These are phyloP conservation scores for Musa troglodytarum DNA, from an alignment of 176 grass and related monocot genomes.

Conservation along the genomic window DNA sequence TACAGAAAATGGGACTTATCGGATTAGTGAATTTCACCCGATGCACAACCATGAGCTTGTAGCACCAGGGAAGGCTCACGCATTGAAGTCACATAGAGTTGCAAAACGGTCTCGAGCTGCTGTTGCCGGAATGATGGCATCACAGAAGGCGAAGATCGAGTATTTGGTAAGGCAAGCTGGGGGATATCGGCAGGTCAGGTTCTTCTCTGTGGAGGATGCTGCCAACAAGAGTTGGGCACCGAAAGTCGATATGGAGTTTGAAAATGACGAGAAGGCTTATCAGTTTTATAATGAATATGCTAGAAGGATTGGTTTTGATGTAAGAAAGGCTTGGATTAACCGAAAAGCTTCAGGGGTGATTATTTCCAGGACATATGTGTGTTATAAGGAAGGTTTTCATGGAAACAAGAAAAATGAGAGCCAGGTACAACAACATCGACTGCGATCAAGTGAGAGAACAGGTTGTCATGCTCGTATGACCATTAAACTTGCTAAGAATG, in stretches of 20 bases:
- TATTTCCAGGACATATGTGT: constrained; percentile 37
- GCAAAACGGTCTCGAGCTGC: not conserved
- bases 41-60: constrained; percentile 24
- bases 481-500: constrained; percentile 39
- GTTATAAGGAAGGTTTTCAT: constrained; percentile 45
- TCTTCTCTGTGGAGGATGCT: constrained; percentile 19
- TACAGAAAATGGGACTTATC: constrained; percentile 19
- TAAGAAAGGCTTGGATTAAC: constrained; percentile 44
- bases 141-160: constrained; percentile 14
- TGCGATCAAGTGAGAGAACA: constrained; percentile 20
- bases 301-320: constrained; percentile 33
- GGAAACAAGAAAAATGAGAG: constrained; percentile 17
- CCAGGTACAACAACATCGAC: constrained; percentile 10
- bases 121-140: not conserved
- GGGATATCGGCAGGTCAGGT: constrained; percentile 7
- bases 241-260: constrained; percentile 39
- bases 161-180: constrained; percentile 21
- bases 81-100: constrained; percentile 8
- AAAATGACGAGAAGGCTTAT: constrained; percentile 37
- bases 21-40: constrained; percentile 40
- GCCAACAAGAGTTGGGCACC: constrained; percentile 23
- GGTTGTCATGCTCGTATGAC: constrained; percentile 41
- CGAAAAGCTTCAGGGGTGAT: constrained; percentile 34
- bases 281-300: constrained; percentile 41
- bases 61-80: not conserved